These are phyloP conservation scores for Karstenula rhodostoma DNA, from an alignment of 2,329 filamentous ascomycete species.

Conservation along the genomic window DNA sequence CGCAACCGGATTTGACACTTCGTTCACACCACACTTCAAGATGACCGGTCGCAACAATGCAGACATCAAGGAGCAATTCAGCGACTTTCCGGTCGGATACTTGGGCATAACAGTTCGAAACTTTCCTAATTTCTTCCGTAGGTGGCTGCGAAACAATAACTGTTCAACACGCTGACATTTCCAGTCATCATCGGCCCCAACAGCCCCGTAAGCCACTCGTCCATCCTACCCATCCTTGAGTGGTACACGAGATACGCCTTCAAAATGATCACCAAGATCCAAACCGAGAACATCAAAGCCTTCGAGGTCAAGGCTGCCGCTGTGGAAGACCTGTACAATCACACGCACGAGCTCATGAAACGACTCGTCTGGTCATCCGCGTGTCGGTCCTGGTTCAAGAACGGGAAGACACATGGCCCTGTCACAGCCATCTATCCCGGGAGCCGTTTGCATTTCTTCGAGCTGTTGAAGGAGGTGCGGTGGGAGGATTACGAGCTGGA, in stretches of 20 bases:
- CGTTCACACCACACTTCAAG: constrained; percentile 7
- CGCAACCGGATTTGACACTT: constrained; percentile 48
- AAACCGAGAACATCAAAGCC: constrained; percentile 9
- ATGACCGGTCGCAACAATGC: constrained; percentile 10
- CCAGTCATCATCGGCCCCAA: constrained; percentile 4
- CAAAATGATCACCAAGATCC: constrained; percentile 11
- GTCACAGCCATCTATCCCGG: constrained; percentile 10
- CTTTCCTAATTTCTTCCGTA: constrained; percentile 7
- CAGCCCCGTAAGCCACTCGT: constrained; percentile 3
- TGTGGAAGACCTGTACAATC: constrained; percentile 7
- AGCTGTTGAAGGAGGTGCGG: constrained; percentile 8
- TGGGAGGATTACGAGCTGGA: constrained; percentile 10
- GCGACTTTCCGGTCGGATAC: constrained; percentile 3
- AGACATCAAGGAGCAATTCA: constrained; percentile 2
- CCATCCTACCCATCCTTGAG: constrained; percentile 14
- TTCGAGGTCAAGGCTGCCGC: constrained; percentile 8
- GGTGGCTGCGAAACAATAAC: not conserved
- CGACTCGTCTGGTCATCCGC: constrained; percentile 13
- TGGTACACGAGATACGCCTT: constrained; percentile 7
- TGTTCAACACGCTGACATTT: not conserved
- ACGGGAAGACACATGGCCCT: constrained; percentile 12
- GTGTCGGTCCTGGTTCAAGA: constrained; percentile 18
- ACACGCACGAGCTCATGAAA: constrained; percentile 8
- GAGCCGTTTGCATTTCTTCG: constrained; percentile 10
- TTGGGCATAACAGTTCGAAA: not conserved